phyloP scores from a whole-genome alignment of 176 grass and related monocot species.

The Triticum aestivum region DNA sequence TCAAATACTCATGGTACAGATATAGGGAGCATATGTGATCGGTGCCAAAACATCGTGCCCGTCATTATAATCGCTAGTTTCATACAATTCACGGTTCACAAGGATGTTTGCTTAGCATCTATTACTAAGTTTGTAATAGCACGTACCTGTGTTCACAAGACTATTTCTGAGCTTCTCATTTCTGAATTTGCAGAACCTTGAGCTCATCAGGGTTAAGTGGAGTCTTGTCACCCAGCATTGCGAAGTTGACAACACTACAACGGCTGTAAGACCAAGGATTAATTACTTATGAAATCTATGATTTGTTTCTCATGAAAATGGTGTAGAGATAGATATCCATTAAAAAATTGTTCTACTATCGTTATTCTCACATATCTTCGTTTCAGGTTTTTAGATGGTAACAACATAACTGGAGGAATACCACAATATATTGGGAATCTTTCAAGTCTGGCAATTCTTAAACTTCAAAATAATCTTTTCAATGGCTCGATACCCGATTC shows the following conservation, averaged over 20 bases:
- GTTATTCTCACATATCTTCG: no score
- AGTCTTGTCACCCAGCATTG: constrained; percentile 67
- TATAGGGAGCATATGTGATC: no score
- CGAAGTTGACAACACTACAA: constrained; percentile 49
- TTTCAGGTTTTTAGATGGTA: constrained; percentile 61
- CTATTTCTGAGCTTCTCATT: constrained; percentile 11
- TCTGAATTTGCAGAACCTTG: constrained; percentile 55
- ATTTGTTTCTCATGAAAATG: no score
- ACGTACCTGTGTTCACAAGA: background rate
- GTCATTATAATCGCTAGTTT: no score
- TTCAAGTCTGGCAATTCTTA: constrained; percentile 58
- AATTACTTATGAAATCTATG: background rate
- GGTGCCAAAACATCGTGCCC: no score
- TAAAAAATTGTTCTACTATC: no score
- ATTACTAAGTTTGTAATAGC: no score
- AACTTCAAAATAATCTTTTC: constrained; percentile 58
- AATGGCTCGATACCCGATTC: constrained; percentile 62
- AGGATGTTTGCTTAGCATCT: no score
- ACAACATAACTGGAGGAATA: constrained; percentile 76
- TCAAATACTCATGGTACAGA: no score
- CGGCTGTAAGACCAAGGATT: constrained; percentile 51
- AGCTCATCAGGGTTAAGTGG: constrained; percentile 58
- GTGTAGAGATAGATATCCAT: no score
- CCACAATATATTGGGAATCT: constrained; percentile 66
- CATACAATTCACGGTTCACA: no score